These are phyloP conservation scores for Nectriaceae sp. DNA, from an alignment of 2,329 filamentous ascomycete genomes.

Conservation along the genomic window DNA sequence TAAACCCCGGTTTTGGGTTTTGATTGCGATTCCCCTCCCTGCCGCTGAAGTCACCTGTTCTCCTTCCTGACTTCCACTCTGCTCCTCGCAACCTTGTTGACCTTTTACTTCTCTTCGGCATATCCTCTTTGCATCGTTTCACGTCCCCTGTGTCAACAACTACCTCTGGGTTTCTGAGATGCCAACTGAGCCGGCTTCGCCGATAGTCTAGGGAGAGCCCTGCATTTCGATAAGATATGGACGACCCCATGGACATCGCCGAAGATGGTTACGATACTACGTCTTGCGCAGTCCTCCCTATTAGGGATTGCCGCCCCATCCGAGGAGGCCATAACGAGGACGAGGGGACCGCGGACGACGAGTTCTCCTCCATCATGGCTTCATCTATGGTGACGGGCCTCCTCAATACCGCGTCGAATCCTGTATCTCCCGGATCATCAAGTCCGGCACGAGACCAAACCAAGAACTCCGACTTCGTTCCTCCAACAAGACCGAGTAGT, in stretches of 20 bases:
- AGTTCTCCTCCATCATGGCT: slow-evolving; percentile 39
- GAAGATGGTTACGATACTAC: slow-evolving; percentile 20
- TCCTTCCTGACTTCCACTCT: slow-evolving; percentile 19
- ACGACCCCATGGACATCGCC: slow-evolving; percentile 28
- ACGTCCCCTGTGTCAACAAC: background rate
- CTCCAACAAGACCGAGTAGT: slow-evolving; percentile 54
- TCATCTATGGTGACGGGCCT: slow-evolving; percentile 38
- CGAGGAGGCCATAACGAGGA: slow-evolving; percentile 13
- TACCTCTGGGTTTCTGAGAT: slow-evolving; percentile 20
- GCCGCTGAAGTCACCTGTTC: slow-evolving; percentile 25
- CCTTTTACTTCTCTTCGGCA: no score
- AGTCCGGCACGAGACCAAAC: slow-evolving; percentile 52
- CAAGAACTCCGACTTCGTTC: slow-evolving; percentile 40
- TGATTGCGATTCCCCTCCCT: slow-evolving; percentile 31
- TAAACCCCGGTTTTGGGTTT: slow-evolving; percentile 22
- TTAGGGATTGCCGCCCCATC: slow-evolving; percentile 23
- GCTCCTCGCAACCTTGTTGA: background rate
- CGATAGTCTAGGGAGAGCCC: slow-evolving; percentile 25
- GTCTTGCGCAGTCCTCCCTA: slow-evolving; percentile 22
- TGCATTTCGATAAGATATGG: slow-evolving; percentile 24
- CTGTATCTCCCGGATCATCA: slow-evolving; percentile 55
- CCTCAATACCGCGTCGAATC: slow-evolving; percentile 50
- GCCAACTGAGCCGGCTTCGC: slow-evolving; percentile 21
- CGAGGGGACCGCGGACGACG: slow-evolving; percentile 30
- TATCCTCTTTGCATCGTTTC: background rate